Evolutionary conservation across 1,284 basidiomycete species (phyloP), one percentile per base, ranked within the genome.

Genomic region (Ustilago trichophora): DNA sequence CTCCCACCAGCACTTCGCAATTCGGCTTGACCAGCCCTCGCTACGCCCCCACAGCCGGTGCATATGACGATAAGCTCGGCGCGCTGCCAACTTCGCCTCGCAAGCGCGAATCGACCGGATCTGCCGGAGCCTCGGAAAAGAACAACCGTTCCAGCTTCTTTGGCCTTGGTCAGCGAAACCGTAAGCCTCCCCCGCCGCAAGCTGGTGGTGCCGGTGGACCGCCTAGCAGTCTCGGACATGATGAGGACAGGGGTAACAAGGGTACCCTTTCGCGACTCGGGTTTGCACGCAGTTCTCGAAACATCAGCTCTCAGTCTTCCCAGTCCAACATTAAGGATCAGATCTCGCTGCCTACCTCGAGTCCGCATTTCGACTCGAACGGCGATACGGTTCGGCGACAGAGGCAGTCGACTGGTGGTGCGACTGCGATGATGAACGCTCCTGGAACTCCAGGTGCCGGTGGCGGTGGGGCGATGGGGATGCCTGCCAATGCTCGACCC

Each of bases 311-410:
- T 22, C 70, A 59, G 31, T 46, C 54, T 24, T 55, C 48, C 31
- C 55, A 65, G 46, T 57, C 44, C 21, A 72, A 64, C 38, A 43
- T 77, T 36, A 78, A 77, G 66, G 64, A 71, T n/a, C 71, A 78
- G 51, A 80, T 80, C 31, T 79, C 77, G 42, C 49, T 78, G 47
- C 78, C 78, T 7, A 80, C 75, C 1, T 62, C 59, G 24, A 75
- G 72, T 37, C 73, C 76, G 19, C 66, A 66, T n/a, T 80, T 71
- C 45, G 72, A 78, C 22, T n/a, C 47, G 9, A 69, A 67, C 37
- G 75, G 72, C 24, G 72, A 73, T 29, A 73, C 73, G 31, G 72
- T 50, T 4, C 50, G 74, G 29, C 56, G 75, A 21, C 51, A 73
- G 49, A 53, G 45, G 45, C 44, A 50, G 44, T 64, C 60, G 41